These are phyloP conservation scores for Eucalyptus sp. DNA, from an alignment of 345 rosid genomes.

Conservation along the genomic window DNA sequence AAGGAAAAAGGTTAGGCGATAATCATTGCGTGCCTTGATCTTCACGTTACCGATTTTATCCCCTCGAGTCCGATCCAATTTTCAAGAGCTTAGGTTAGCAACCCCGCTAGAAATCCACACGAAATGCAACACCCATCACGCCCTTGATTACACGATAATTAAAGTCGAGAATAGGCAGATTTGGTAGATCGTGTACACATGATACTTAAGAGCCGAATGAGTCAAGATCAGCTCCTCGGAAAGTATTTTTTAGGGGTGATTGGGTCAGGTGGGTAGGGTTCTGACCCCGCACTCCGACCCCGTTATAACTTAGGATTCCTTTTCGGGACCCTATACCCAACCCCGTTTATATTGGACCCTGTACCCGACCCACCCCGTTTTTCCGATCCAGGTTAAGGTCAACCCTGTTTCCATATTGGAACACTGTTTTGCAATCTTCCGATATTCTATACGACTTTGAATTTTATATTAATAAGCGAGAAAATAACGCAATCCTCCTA, in stretches of 20 bases:
- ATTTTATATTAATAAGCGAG: too few relatives aligned
- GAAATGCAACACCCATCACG: not conserved
- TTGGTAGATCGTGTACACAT: not conserved
- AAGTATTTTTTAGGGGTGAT: not conserved
- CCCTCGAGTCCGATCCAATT: not conserved
- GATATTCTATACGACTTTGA: too few relatives aligned
- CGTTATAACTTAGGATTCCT: too few relatives aligned
- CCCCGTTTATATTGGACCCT: too few relatives aligned
- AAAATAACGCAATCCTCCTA: too few relatives aligned
- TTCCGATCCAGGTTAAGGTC: too few relatives aligned
- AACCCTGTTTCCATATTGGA: too few relatives aligned
- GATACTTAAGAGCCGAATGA: not conserved
- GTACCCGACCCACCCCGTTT: too few relatives aligned
- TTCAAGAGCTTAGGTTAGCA: not conserved
- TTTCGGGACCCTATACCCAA: too few relatives aligned
- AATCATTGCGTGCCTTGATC: not conserved
- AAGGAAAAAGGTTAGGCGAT: not conserved
- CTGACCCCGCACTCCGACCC: too few relatives aligned
- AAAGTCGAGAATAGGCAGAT: not conserved
- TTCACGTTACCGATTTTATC: not conserved
- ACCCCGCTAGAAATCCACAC: not conserved
- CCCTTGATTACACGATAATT: not conserved
- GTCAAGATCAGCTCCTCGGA: not conserved
- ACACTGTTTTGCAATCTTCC: too few relatives aligned
- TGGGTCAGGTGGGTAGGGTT: too few relatives aligned